Evolutionary conservation across 2,329 filamentous ascomycete species (phyloP).

Genomic region (Ophiocordyceps camponoti-leonardi): DNA sequence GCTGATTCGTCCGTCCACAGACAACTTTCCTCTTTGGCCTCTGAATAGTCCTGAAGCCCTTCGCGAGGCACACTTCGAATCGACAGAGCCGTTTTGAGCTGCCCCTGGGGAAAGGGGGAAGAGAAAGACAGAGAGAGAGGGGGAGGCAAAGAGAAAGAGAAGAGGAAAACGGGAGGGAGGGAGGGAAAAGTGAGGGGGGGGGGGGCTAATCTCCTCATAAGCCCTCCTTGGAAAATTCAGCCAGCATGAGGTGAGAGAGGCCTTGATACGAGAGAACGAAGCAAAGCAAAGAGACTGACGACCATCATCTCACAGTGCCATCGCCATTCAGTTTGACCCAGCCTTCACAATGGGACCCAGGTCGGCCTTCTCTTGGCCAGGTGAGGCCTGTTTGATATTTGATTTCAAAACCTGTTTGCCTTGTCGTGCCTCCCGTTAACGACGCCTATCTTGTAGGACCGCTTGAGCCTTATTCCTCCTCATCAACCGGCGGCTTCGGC

Average conservation of each 20-base stretch:
- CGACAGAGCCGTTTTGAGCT: not conserved
- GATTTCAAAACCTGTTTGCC: too few relatives aligned
- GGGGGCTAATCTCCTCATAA: not conserved
- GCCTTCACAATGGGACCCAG: slow-evolving; percentile 33
- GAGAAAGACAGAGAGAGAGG: too few relatives aligned
- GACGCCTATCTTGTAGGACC: too few relatives aligned
- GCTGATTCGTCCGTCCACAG: not conserved
- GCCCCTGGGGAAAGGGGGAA: not conserved
- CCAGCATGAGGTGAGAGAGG: slow-evolving; percentile 18
- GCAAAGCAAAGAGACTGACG: not conserved
- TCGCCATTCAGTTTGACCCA: slow-evolving; percentile 33
- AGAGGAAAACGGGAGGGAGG: too few relatives aligned
- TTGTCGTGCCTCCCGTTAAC: too few relatives aligned
- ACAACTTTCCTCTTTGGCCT: not conserved
- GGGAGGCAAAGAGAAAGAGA: too few relatives aligned
- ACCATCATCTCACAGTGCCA: slow-evolving; percentile 17
- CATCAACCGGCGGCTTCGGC: slow-evolving; percentile 22
- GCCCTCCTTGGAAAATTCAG: slow-evolving; percentile 2
- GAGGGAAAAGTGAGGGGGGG: not conserved
- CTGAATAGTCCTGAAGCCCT: not conserved
- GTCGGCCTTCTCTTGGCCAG: slow-evolving; percentile 33
- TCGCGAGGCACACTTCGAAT: too few relatives aligned
- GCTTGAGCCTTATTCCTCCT: slow-evolving; percentile 17
- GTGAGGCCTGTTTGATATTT: slow-evolving; percentile 16
- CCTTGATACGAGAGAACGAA: not conserved